Evolutionary conservation across 2,329 filamentous ascomycete species (phyloP).

Genomic region (Verticillium nubilum): DNA sequence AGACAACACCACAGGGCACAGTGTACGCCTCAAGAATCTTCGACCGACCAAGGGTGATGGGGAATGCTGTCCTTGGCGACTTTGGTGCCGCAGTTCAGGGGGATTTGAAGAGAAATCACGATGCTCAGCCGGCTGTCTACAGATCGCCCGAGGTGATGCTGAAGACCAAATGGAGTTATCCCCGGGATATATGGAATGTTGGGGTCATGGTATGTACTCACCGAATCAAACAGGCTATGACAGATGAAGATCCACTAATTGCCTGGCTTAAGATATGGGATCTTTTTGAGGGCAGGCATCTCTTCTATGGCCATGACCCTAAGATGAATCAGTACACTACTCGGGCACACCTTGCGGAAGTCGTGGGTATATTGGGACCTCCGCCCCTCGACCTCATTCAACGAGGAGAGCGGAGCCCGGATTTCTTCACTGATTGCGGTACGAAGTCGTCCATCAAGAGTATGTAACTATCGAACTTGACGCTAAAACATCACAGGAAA

Average conservation of each 20-base stretch:
- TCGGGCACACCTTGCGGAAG: conserved; percentile 41
- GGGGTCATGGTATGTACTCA: conserved; percentile 3
- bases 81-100: conserved; percentile 39
- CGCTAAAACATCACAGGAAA: no score
- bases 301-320: conserved; percentile 36
- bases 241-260: not conserved
- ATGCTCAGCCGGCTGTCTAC: conserved; percentile 34
- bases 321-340: conserved; percentile 31
- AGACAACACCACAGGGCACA: conserved; percentile 29
- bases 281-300: conserved; percentile 35
- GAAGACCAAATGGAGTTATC: conserved; percentile 35
- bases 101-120: conserved; percentile 24
- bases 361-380: conserved; percentile 37
- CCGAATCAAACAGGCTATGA: not conserved
- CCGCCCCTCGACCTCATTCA: conserved; percentile 30
- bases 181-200: conserved; percentile 45
- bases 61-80: conserved; percentile 37
- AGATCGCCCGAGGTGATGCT: conserved; percentile 42
- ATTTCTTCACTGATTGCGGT: conserved; percentile 33
- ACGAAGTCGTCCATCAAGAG: no score
- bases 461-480: no score
- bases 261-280: conserved; percentile 51
- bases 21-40: conserved; percentile 39
- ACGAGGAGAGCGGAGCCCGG: conserved; percentile 20
- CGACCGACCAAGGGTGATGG: conserved; percentile 20